A percentile compares a stretch with the other conserved stretches of the same genome.
These are phyloP conservation scores for Claviceps sorghi DNA, from an alignment of 2,329 filamentous ascomycete genomes.

Conservation along the genomic window DNA sequence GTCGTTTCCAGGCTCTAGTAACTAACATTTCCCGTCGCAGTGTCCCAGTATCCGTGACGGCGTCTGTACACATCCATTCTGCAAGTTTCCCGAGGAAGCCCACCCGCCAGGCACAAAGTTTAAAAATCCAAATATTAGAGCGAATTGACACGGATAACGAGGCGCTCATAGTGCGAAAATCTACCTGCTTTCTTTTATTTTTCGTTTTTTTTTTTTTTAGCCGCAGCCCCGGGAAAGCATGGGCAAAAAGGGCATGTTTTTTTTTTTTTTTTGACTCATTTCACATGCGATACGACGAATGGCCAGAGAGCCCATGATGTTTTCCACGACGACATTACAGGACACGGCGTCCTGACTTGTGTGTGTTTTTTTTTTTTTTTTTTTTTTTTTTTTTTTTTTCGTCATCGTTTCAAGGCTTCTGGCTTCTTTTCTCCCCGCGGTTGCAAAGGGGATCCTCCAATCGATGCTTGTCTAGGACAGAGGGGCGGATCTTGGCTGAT, in stretches of 20 bases:
- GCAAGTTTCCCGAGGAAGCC: conserved; percentile 37
- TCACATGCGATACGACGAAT: neutral
- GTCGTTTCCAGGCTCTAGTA: no score
- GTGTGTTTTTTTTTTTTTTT: no score
- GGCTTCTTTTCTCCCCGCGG: no score
- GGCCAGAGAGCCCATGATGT: neutral
- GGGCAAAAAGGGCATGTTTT: neutral
- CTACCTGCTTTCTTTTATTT: neutral
- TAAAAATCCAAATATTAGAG: conserved; percentile 21
- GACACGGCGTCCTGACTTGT: neutral
- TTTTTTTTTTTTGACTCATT: neutral
- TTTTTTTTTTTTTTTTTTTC: no score
- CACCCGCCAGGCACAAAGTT: conserved; percentile 45
- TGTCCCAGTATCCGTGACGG: conserved; percentile 39
- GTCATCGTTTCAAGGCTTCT: neutral
- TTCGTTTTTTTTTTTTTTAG: neutral
- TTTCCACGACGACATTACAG: neutral
- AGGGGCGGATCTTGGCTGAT: no score
- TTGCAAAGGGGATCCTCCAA: no score
- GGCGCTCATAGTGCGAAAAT: neutral
- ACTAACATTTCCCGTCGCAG: conserved; percentile 17
- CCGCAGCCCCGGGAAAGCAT: no score
- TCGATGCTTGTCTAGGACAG: no score
- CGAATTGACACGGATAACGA: conserved; percentile 13
- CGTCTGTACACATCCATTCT: conserved; percentile 37